These are phyloP conservation scores for Polychaeton citri DNA, from an alignment of 2,329 filamentous ascomycete genomes.

Conservation along the genomic window DNA sequence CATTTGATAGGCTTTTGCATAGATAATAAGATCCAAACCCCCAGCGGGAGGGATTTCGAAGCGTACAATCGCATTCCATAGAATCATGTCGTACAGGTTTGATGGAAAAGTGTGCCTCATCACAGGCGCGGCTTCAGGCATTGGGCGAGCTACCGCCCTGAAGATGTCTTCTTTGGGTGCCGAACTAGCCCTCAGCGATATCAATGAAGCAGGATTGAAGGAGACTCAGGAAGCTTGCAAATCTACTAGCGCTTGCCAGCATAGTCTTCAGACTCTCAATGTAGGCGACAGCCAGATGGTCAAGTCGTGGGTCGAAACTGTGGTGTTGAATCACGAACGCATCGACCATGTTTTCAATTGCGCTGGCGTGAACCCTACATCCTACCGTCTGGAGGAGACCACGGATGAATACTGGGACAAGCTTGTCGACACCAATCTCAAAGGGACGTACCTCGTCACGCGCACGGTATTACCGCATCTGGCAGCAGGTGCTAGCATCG, in stretches of 20 bases:
- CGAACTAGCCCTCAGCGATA: conserved; percentile 28
- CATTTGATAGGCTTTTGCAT: no score
- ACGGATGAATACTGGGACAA: conserved; percentile 31
- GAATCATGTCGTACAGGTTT: conserved; percentile 10
- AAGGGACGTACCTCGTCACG: conserved; percentile 27
- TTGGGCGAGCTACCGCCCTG: conserved; percentile 29
- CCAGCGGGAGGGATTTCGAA: no score
- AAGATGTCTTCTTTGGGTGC: conserved; percentile 32
- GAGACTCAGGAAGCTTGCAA: conserved; percentile 12
- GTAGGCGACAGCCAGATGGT: conserved; percentile 19
- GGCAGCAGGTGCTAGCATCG: conserved; percentile 20
- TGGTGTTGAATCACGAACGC: conserved; percentile 11
- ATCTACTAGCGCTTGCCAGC: background rate
- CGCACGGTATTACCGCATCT: conserved; percentile 29
- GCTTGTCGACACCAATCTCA: conserved; percentile 26
- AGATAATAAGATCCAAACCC: no score
- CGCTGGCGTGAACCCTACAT: conserved; percentile 24
- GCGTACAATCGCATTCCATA: no score
- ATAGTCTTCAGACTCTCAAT: conserved; percentile 4
- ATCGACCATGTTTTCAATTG: conserved; percentile 32
- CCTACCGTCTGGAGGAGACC: conserved; percentile 21
- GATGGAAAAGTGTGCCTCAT: conserved; percentile 15
- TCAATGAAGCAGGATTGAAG: conserved; percentile 19
- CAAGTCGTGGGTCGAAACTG: conserved; percentile 12
- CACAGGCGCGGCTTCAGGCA: conserved; percentile 23